A percentile compares a stretch with the other conserved stretches of the same genome.
These are phyloP conservation scores for Lachancea meyersii DNA, from an alignment of 805 yeast genomes.

Conservation along the genomic window DNA sequence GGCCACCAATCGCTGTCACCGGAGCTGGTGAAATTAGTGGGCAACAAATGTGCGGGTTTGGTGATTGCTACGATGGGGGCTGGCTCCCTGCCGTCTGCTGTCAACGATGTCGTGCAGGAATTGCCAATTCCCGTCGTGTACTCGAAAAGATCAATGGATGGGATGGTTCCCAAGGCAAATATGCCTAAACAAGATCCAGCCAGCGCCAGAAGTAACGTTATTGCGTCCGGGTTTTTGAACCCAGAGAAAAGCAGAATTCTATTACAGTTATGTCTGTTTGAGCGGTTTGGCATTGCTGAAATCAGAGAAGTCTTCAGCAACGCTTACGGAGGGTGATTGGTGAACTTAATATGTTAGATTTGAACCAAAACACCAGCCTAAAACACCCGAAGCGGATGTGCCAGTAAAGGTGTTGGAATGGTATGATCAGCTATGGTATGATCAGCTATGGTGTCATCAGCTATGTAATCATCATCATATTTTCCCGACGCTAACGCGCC, in stretches of 20 bases:
- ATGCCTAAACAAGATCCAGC: conserved; percentile 35
- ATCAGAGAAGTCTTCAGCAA: conserved; percentile 43
- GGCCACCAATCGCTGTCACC: conserved; percentile 57
- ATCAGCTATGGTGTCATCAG: too few relatives aligned
- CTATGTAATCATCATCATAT: too few relatives aligned
- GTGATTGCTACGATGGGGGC: conserved; percentile 70
- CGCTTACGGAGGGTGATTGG: conserved; percentile 47
- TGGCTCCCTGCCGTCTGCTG: conserved; percentile 51
- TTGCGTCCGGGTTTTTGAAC: conserved; percentile 60
- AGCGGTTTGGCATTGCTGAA: conserved; percentile 34
- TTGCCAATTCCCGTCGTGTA: conserved; percentile 50
- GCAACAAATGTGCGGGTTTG: conserved; percentile 46
- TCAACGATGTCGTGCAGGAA: conserved; percentile 40
- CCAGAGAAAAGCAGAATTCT: conserved; percentile 60
- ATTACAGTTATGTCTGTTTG: conserved; percentile 48
- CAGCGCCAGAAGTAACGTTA: conserved; percentile 34
- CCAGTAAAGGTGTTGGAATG: too few relatives aligned
- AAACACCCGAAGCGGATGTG: too few relatives aligned
- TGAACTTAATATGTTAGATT: too few relatives aligned
- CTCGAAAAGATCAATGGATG: conserved; percentile 64
- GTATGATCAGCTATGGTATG: too few relatives aligned
- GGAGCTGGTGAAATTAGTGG: conserved; percentile 41
- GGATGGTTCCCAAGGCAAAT: conserved; percentile 55
- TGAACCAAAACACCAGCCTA: too few relatives aligned
- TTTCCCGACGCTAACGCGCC: too few relatives aligned